phyloP scores from a whole-genome alignment of 228 moss, liverwort and hornwort species.

The Sphagnum magellanicum region DNA sequence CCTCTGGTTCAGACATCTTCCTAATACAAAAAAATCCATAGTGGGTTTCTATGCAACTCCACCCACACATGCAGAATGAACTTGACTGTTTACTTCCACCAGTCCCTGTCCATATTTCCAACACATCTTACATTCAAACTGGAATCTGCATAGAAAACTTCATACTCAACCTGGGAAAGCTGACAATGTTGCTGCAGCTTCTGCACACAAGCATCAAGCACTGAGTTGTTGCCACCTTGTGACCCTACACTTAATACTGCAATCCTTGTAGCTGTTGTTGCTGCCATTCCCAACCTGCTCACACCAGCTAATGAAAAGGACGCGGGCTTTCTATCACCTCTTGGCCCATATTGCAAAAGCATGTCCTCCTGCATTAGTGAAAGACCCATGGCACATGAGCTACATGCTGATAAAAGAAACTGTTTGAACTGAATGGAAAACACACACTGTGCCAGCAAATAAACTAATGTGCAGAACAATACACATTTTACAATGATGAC shows the following conservation, averaged over 20 bases:
- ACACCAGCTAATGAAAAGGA: constrained; percentile 53
- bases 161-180: constrained; percentile 24
- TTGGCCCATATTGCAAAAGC: constrained; percentile 43
- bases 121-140: constrained; percentile 2
- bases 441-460: too few relatives aligned
- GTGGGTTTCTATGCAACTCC: too few relatives aligned
- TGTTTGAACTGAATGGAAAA: too few relatives aligned
- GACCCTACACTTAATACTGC: constrained; percentile 72
- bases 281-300: constrained; percentile 78
- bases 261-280: constrained; percentile 83
- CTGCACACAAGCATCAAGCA: constrained; percentile 38
- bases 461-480: too few relatives aligned
- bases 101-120: constrained; percentile 6
- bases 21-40: too few relatives aligned
- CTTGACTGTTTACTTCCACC: too few relatives aligned
- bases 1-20: too few relatives aligned
- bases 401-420: too few relatives aligned
- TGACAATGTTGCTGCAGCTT: constrained; percentile 40
- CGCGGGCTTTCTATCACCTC: constrained; percentile 37
- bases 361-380: constrained; percentile 44
- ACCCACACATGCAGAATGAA: too few relatives aligned
- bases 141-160: neutral
- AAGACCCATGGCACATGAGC: neutral
- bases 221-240: constrained; percentile 44
- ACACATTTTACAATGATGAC: too few relatives aligned